These are phyloP conservation scores for Evansstolkia leycettana DNA, from an alignment of 495 filamentous ascomycete species.

Conservation along the genomic window DNA sequence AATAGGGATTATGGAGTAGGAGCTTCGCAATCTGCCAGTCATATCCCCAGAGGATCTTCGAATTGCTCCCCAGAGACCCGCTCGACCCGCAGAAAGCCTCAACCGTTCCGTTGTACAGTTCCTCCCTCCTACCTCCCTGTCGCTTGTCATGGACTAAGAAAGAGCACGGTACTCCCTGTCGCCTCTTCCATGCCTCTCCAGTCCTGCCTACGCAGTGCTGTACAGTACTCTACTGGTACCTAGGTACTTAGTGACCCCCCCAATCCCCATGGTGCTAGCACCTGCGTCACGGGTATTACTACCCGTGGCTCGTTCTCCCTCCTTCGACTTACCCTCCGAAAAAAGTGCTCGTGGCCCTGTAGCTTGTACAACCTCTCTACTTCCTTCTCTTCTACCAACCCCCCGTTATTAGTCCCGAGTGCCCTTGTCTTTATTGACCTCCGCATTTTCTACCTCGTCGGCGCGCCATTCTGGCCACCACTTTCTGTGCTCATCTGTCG, in stretches of 20 bases:
- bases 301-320: conserved; percentile 16
- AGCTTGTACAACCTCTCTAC: neutral
- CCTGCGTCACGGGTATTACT: conserved; percentile 14
- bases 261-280: neutral
- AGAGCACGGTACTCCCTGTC: neutral
- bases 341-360: conserved; percentile 3
- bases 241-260: conserved; percentile 8
- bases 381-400: too few species aligned
- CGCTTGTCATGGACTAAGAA: conserved; percentile 9
- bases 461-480: too few species aligned
- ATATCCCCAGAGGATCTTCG: conserved; percentile 15
- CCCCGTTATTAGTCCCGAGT: too few species aligned
- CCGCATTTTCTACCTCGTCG: too few species aligned
- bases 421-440: too few species aligned
- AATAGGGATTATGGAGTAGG: neutral
- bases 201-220: conserved; percentile 6
- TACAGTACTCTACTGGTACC: conserved; percentile 6
- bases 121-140: conserved; percentile 2
- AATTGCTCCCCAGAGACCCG: conserved; percentile 4
- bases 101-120: conserved; percentile 9
- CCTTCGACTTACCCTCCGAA: neutral
- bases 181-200: neutral
- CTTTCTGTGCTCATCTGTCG: too few species aligned
- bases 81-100: conserved; percentile 8
- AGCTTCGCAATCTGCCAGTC: conserved; percentile 8